phyloP scores from a whole-genome alignment of 495 filamentous ascomycete species.

The Aspergillus egyptiacus region DNA sequence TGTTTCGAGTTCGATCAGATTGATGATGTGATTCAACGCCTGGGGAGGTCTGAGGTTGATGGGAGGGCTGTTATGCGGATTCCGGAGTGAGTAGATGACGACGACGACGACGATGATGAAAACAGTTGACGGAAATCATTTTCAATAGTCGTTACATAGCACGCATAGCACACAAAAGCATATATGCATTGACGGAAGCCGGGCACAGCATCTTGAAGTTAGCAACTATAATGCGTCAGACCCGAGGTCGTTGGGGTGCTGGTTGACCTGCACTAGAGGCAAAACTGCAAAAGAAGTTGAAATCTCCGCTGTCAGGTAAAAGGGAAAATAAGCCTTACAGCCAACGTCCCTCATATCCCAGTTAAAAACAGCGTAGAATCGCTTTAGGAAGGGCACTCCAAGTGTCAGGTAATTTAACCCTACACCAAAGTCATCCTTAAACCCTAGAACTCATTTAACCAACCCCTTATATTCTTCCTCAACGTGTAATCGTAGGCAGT shows the following conservation, averaged over 20 bases:
- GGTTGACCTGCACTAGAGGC: background rate
- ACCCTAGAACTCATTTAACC: background rate
- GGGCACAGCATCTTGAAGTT: too few relatives aligned
- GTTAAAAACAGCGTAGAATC: slow-evolving; percentile 7
- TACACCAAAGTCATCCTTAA: background rate
- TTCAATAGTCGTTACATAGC: too few relatives aligned
- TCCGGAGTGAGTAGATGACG: slow-evolving; percentile 18
- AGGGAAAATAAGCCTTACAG: background rate
- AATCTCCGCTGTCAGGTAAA: background rate
- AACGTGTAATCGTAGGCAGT: slow-evolving; percentile 1
- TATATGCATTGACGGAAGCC: too few relatives aligned
- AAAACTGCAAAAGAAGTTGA: slow-evolving; percentile 4
- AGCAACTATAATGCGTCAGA: background rate
- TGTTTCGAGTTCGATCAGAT: slow-evolving; percentile 38
- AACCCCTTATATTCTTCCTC: background rate
- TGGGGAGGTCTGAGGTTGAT: slow-evolving; percentile 39
- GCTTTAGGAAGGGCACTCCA: slow-evolving; percentile 1
- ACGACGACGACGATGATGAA: too few relatives aligned
- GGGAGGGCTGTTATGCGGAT: slow-evolving; percentile 39
- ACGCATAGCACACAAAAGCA: background rate
- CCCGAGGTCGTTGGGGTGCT: background rate
- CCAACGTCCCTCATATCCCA: slow-evolving; percentile 7
- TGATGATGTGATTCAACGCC: slow-evolving; percentile 33
- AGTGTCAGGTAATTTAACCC: background rate
- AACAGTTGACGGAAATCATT: too few relatives aligned